A percentile compares a stretch with the other conserved stretches of the same genome.
Conservation (phyloP, 345 rosid species). For the Garcia nutans region DNA sequence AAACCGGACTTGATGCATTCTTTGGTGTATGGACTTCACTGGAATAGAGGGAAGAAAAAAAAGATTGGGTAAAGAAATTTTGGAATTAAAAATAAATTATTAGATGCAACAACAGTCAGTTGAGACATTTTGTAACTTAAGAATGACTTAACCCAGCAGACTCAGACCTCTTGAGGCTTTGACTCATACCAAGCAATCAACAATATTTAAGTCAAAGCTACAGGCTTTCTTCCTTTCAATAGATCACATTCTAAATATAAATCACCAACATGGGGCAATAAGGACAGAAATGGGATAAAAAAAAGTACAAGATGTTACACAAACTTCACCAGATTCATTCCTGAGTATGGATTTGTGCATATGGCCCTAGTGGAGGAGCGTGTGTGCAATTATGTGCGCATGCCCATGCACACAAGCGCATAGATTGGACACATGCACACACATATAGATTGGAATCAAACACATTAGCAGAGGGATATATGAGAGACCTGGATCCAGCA, state of each 20-base stretch:
- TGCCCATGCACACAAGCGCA: too few relatives aligned
- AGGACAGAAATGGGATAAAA: not conserved
- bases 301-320: not conserved
- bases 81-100: not conserved
- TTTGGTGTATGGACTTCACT: constrained; percentile 22
- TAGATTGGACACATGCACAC: too few relatives aligned
- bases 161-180: not conserved
- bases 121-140: not conserved
- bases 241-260: not conserved
- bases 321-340: not conserved
- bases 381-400: too few relatives aligned
- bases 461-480: not conserved
- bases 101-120: not conserved
- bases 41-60: not conserved
- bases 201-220: not conserved
- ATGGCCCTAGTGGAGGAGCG: not conserved
- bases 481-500: constrained; percentile 29
- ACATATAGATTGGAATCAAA: not conserved
- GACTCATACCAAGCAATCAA: not conserved
- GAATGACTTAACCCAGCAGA: not conserved
- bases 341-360: too few relatives aligned
- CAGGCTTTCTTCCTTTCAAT: not conserved
- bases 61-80: not conserved
- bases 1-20: constrained; percentile 27
- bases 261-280: not conserved